These are phyloP conservation scores for Marsdenia floribunda DNA, from an alignment of 257 asterid species.

Conservation along the genomic window DNA sequence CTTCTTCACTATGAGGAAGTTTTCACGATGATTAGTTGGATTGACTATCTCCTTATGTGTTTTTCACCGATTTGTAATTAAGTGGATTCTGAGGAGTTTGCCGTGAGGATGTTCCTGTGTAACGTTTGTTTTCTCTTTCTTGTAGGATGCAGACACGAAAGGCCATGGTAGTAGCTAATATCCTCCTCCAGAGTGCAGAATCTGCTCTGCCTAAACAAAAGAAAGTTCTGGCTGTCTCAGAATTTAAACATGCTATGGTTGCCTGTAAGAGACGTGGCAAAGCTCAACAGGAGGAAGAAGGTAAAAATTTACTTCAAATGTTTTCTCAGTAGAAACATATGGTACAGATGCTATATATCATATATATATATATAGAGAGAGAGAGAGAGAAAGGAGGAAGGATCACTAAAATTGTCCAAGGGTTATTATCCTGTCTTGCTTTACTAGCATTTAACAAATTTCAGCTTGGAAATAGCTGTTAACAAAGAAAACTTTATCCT, in stretches of 20 bases:
- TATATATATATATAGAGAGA: not conserved
- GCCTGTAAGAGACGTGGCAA: slow-evolving; percentile 57
- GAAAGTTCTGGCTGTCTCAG: slow-evolving; percentile 52
- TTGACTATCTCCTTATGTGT: not conserved
- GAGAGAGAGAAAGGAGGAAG: not conserved
- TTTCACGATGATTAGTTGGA: not conserved
- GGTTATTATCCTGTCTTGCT: not conserved
- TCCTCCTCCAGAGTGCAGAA: slow-evolving; percentile 69
- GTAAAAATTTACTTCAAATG: slow-evolving; percentile 20
- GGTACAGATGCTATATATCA: not conserved
- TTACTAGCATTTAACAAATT: not conserved
- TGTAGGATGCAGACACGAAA: slow-evolving; percentile 54
- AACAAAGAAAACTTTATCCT: not conserved
- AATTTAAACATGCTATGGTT: slow-evolving; percentile 67
- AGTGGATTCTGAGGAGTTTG: slow-evolving; percentile 7
- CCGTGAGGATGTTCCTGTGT: slow-evolving; percentile 1
- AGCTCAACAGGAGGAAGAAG: slow-evolving; percentile 39
- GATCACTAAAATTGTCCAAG: not conserved
- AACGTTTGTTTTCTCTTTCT: slow-evolving; percentile 4
- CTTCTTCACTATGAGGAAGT: too few relatives aligned
- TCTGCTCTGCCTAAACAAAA: slow-evolving; percentile 72
- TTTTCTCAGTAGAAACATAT: not conserved
- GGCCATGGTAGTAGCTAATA: slow-evolving; percentile 55
- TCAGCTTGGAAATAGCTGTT: not conserved
- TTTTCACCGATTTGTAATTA: not conserved